Conservation (phyloP, 805 yeast species). For the Teunomyces cretensis region DNA sequence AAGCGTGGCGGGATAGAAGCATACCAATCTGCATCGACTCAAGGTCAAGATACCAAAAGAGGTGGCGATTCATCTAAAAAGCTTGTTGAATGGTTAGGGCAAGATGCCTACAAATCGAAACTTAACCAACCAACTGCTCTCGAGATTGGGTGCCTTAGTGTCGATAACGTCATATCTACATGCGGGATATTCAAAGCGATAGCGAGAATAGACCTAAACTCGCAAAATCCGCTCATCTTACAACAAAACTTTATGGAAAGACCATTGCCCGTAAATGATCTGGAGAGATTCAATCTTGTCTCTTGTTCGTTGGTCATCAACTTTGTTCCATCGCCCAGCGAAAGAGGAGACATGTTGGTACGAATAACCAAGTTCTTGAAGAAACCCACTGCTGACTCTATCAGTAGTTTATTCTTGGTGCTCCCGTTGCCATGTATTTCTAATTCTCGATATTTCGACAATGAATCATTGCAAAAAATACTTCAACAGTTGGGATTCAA, state of each 20-base stretch:
- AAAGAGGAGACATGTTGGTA: conserved; percentile 76
- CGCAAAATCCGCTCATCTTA: conserved; percentile 68
- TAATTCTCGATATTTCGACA: conserved; percentile 78
- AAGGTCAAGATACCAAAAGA: conserved; percentile 73
- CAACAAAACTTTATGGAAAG: conserved; percentile 86
- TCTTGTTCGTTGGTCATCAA: conserved; percentile 88
- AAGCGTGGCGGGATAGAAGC: conserved; percentile 72
- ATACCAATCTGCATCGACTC: conserved; percentile 82
- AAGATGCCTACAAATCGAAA: conserved; percentile 12
- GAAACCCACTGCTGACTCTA: conserved; percentile 19
- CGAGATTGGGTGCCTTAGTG: conserved; percentile 82
- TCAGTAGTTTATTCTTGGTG: conserved; percentile 65
- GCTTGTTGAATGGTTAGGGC: conserved; percentile 69
- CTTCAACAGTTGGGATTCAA: conserved; percentile 63
- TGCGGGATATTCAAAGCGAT: conserved; percentile 52
- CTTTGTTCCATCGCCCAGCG: conserved; percentile 72
- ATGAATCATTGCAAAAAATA: conserved; percentile 40
- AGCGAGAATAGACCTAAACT: conserved; percentile 72
- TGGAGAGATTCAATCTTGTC: conserved; percentile 58
- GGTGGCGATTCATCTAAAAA: conserved; percentile 93
- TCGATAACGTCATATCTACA: conserved; percentile 65
- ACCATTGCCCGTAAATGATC: conserved; percentile 49
- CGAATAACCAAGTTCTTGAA: conserved; percentile 58
- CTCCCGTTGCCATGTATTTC: conserved; percentile 83
- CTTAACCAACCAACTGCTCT: conserved; percentile 42